Percentiles rank a stretch among this genome's conserved stretches.
Conservation (phyloP, 2,329 filamentous ascomycete species). For the Shiraia bambusicola region DNA sequence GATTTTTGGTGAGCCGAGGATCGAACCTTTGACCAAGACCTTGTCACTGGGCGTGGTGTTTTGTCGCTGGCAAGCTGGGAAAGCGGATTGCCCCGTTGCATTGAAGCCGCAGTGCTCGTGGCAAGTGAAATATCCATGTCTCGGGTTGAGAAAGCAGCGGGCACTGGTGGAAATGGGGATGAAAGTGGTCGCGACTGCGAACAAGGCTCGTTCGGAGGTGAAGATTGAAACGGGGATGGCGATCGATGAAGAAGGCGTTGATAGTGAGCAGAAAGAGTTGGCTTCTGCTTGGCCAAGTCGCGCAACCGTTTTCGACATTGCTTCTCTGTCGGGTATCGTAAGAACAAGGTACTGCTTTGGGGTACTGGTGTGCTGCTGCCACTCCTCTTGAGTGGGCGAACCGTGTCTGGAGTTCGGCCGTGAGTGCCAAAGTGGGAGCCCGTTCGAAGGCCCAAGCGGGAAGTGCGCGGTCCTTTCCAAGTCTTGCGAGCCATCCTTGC, state of each 20-base stretch:
- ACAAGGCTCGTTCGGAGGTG: slow-evolving; percentile 35
- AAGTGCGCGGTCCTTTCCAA: slow-evolving; percentile 54
- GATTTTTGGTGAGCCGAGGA: slow-evolving; percentile 56
- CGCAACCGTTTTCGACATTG: slow-evolving; percentile 61
- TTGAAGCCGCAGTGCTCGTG: slow-evolving; percentile 54
- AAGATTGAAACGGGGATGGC: slow-evolving; percentile 58
- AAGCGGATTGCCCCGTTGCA: slow-evolving; percentile 53
- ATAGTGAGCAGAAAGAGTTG: slow-evolving; percentile 64
- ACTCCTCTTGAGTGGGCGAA: slow-evolving; percentile 47
- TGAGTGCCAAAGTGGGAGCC: slow-evolving; percentile 23
- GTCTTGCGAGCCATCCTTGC: slow-evolving; percentile 62
- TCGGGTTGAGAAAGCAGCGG: slow-evolving; percentile 47
- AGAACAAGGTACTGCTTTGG: slow-evolving; percentile 39
- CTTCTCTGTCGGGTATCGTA: slow-evolving; percentile 59
- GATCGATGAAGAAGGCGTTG: slow-evolving; percentile 62
- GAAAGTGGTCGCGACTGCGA: slow-evolving; percentile 45
- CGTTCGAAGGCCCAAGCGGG: slow-evolving; percentile 27
- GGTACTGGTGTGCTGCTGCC: slow-evolving; percentile 53
- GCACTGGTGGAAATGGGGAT: slow-evolving; percentile 37
- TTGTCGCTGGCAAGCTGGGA: slow-evolving; percentile 47
- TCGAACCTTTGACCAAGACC: slow-evolving; percentile 48
- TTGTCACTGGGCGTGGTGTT: slow-evolving; percentile 38
- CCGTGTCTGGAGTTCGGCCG: slow-evolving; percentile 48
- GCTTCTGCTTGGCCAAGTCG: slow-evolving; percentile 61
- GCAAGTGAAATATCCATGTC: slow-evolving; percentile 55